Evolutionary conservation across 2,329 filamentous ascomycete genomes (phyloP).

Genomic region (Arthroderma uncinatum): DNA sequence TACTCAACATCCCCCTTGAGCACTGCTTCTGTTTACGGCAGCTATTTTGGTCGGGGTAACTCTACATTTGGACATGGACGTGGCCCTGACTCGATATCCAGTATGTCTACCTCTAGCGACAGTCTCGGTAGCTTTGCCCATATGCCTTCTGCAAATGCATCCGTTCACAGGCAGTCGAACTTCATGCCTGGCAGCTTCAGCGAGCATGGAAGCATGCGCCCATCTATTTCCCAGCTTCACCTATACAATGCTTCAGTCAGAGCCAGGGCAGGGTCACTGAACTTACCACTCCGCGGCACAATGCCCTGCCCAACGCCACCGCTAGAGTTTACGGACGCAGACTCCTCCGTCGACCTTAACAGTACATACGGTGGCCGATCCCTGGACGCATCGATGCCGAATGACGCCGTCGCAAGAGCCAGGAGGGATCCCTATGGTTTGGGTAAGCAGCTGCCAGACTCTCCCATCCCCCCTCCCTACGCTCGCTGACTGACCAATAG

Average conservation of each 20-base stretch:
- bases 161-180: conserved; percentile 9
- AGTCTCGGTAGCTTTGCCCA: conserved; percentile 20
- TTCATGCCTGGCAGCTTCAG: conserved; percentile 13
- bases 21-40: conserved; percentile 26
- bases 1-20: conserved; percentile 30
- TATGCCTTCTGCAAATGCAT: conserved; percentile 17
- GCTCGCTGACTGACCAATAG: background rate
- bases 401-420: conserved; percentile 10
- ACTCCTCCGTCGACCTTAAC: conserved; percentile 6
- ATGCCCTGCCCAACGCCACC: conserved; percentile 11
- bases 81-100: conserved; percentile 16
- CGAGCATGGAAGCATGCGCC: conserved; percentile 8
- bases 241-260: conserved; percentile 7
- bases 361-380: conserved; percentile 5
- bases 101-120: conserved; percentile 20
- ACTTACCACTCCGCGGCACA: conserved; percentile 7
- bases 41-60: conserved; percentile 24
- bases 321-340: conserved; percentile 9
- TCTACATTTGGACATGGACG: conserved; percentile 17
- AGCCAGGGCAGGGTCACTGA: conserved; percentile 9
- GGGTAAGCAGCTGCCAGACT: background rate
- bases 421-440: background rate
- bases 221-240: conserved; percentile 9
- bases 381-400: background rate
- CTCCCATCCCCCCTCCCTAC: background rate